Conservation (phyloP, 2,329 filamentous ascomycete species). For the Huntiella bhutanensis region DNA sequence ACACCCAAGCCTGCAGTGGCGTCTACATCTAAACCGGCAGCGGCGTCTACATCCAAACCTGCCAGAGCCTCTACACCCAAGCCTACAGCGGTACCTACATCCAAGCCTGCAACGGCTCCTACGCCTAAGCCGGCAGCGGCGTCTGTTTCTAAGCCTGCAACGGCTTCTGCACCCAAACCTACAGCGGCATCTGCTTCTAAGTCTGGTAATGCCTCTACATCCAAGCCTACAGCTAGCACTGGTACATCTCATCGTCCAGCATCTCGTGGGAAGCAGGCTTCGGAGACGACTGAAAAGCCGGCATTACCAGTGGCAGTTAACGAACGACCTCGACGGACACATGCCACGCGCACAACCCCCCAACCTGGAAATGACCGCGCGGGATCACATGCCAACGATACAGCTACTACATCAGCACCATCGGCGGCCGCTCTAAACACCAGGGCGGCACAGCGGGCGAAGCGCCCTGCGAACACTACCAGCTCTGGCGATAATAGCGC, state of each 20-base stretch:
- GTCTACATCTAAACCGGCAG: too few species aligned
- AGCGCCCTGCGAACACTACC: slow-evolving; percentile 47
- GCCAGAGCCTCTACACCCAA: too few species aligned
- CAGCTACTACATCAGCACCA: slow-evolving; percentile 8
- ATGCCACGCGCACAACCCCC: slow-evolving; percentile 37
- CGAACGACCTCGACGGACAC: slow-evolving; percentile 35
- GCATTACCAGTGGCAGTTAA: slow-evolving; percentile 19
- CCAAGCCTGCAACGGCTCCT: too few species aligned
- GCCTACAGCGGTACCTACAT: too few species aligned
- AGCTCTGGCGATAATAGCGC: slow-evolving; percentile 44
- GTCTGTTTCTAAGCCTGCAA: too few species aligned
- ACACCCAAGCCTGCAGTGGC: too few species aligned
- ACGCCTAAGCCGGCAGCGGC: too few species aligned
- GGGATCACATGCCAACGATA: neutral
- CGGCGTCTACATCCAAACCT: too few species aligned
- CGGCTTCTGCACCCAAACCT: too few species aligned
- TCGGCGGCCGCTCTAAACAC: slow-evolving; percentile 14
- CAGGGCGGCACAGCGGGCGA: slow-evolving; percentile 36
- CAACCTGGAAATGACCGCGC: slow-evolving; percentile 23
- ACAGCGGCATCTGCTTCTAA: too few species aligned
- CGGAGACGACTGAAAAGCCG: slow-evolving; percentile 15
- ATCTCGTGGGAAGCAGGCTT: slow-evolving; percentile 28
- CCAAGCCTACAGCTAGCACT: slow-evolving; percentile 19
- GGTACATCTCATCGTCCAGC: slow-evolving; percentile 25
- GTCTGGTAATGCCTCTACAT: slow-evolving; percentile 13